Conservation (phyloP, 495 filamentous ascomycete species). For the Lasiosphaeria hispida region DNA sequence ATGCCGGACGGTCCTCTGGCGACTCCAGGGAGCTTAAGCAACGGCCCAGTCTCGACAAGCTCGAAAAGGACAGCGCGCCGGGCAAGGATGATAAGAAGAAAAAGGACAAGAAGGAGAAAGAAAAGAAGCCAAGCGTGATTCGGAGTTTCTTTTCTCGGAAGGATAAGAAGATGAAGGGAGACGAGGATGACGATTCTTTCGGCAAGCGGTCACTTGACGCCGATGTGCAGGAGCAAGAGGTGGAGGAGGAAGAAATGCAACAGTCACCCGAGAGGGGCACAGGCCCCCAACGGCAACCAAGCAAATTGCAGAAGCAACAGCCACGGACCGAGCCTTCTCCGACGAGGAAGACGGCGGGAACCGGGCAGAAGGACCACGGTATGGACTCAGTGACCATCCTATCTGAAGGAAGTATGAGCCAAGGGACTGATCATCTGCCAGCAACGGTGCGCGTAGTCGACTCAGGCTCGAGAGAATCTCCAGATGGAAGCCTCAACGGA, state of each 20-base stretch:
- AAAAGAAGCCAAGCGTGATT: constrained; percentile 89
- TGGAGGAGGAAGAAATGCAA: constrained; percentile 44
- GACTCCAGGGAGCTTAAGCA: constrained; percentile 63
- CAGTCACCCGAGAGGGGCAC: constrained; percentile 32
- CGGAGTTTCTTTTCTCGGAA: constrained; percentile 94
- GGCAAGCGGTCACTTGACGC: constrained; percentile 59
- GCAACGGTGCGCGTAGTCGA: constrained; percentile 62
- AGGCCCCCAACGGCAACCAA: constrained; percentile 54
- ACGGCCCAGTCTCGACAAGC: constrained; percentile 54
- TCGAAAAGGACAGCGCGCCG: constrained; percentile 47
- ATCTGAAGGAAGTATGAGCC: constrained; percentile 42
- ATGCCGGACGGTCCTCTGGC: constrained; percentile 52
- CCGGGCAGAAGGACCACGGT: constrained; percentile 24
- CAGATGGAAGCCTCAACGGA: constrained; percentile 36
- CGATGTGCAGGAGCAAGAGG: constrained; percentile 42
- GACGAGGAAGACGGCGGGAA: constrained; percentile 38
- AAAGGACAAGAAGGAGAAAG: constrained; percentile 81
- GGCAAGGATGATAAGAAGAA: constrained; percentile 53
- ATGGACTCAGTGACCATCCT: constrained; percentile 31
- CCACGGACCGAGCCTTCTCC: constrained; percentile 54
- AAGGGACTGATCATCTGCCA: constrained; percentile 44
- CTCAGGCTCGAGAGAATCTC: constrained; percentile 46
- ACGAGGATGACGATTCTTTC: constrained; percentile 66
- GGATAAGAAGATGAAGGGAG: constrained; percentile 74
- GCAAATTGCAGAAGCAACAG: constrained; percentile 74